Conservation (phyloP, 768 basidiomycete species). For the Tricholoma bakamatsutake region DNA sequence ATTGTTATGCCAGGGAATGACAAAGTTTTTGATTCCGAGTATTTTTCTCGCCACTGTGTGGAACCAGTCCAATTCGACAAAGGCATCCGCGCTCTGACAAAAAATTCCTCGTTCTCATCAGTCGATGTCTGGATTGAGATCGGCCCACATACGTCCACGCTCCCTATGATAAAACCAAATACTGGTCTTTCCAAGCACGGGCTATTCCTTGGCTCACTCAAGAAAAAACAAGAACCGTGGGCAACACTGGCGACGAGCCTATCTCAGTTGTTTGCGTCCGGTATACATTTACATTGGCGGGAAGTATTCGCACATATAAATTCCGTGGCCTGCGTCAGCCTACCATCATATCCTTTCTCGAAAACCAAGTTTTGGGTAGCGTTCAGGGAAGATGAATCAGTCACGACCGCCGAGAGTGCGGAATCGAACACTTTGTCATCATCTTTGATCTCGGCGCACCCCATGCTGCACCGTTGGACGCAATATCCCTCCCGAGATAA, state of each 20-base stretch:
- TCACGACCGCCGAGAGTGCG: background rate
- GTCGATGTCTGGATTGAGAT: constrained; percentile 59
- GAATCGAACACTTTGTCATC: background rate
- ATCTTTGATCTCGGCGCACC: constrained; percentile 18
- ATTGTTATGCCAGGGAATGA: constrained; percentile 49
- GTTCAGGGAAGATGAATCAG: constrained; percentile 27
- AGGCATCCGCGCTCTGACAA: constrained; percentile 38
- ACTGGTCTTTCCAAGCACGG: constrained; percentile 23
- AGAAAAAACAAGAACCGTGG: constrained; percentile 39
- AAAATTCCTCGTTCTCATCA: constrained; percentile 17
- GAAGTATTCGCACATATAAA: constrained; percentile 42
- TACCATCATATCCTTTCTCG: constrained; percentile 63
- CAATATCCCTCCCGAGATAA: constrained; percentile 36
- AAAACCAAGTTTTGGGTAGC: constrained; percentile 51
- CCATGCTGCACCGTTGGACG: constrained; percentile 35
- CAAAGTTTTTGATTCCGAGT: constrained; percentile 40
- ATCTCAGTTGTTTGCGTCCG: constrained; percentile 40
- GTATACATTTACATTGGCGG: constrained; percentile 46
- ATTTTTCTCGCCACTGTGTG: constrained; percentile 54
- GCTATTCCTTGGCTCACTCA: constrained; percentile 45
- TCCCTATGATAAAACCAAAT: constrained; percentile 51
- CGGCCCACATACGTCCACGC: constrained; percentile 52
- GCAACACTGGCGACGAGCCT: constrained; percentile 40
- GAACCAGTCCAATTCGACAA: constrained; percentile 52
- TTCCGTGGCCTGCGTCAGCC: constrained; percentile 34